These are phyloP conservation scores for Pterocarpus macrocarpus DNA, from an alignment of 306 rosid species.

Conservation along the genomic window DNA sequence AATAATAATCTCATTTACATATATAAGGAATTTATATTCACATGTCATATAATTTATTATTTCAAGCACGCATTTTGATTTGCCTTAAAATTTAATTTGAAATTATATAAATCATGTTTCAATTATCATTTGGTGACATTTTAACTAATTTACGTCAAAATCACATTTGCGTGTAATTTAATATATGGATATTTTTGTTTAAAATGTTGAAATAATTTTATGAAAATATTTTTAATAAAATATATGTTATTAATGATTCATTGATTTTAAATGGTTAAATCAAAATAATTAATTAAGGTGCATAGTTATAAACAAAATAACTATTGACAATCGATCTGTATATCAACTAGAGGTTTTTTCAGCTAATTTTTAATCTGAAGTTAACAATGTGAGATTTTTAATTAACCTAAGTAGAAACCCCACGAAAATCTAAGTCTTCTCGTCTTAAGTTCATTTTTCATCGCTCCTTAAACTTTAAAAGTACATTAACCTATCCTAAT, in stretches of 20 bases:
- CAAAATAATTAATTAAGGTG: no score
- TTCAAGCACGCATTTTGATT: background rate
- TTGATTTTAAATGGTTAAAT: no score
- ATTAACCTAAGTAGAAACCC: background rate
- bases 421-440: background rate
- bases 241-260: no score
- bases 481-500: constrained; percentile 24
- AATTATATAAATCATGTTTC: background rate
- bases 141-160: no score
- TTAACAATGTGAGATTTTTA: constrained; percentile 7
- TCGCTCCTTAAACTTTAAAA: background rate
- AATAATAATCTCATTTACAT: no score
- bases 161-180: background rate
- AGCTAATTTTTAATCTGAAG: constrained; percentile 1
- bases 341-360: background rate
- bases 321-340: background rate
- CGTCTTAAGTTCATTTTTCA: background rate
- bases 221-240: no score
- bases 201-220: no score
- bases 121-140: background rate
- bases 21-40: background rate
- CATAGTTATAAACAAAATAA: background rate
- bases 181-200: background rate
- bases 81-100: background rate
- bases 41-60: background rate